Conservation (phyloP, 1,284 basidiomycete species). For the Ustilago trichophora region DNA sequence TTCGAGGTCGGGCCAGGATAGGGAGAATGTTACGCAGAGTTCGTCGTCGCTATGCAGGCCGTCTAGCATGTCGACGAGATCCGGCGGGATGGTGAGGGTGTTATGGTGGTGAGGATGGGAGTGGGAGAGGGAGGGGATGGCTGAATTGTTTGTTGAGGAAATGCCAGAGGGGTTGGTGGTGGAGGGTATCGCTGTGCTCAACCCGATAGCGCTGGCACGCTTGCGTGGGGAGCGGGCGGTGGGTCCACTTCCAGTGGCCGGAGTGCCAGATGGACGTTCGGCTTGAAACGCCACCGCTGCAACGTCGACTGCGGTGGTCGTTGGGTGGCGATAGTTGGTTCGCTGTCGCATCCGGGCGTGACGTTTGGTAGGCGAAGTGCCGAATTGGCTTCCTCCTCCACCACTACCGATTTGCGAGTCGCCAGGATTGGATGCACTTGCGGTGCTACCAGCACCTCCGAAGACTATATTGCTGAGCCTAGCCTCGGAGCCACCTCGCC, state of each 20-base stretch:
- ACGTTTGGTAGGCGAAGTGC: slow-evolving; percentile 44
- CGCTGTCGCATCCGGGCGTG: slow-evolving; percentile 13
- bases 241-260: background rate
- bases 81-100: slow-evolving; percentile 61
- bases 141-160: too few relatives aligned
- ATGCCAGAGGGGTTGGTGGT: background rate
- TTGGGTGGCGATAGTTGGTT: slow-evolving; percentile 41
- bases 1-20: slow-evolving; percentile 83
- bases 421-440: slow-evolving; percentile 18
- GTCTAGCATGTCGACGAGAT: slow-evolving; percentile 76
- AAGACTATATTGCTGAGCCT: slow-evolving; percentile 25
- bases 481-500: slow-evolving; percentile 17
- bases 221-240: slow-evolving; percentile 32
- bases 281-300: slow-evolving; percentile 51
- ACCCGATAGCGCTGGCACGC: slow-evolving; percentile 17
- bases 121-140: too few relatives aligned
- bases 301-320: slow-evolving; percentile 59
- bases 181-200: slow-evolving; percentile 15
- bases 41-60: slow-evolving; percentile 92
- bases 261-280: too few relatives aligned
- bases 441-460: slow-evolving; percentile 2
- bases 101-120: background rate
- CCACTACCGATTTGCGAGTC: slow-evolving; percentile 14
- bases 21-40: slow-evolving; percentile 80
- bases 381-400: slow-evolving; percentile 21